These are phyloP conservation scores for Aspergillus olivimuriae DNA, from an alignment of 495 filamentous ascomycete species.

Conservation along the genomic window DNA sequence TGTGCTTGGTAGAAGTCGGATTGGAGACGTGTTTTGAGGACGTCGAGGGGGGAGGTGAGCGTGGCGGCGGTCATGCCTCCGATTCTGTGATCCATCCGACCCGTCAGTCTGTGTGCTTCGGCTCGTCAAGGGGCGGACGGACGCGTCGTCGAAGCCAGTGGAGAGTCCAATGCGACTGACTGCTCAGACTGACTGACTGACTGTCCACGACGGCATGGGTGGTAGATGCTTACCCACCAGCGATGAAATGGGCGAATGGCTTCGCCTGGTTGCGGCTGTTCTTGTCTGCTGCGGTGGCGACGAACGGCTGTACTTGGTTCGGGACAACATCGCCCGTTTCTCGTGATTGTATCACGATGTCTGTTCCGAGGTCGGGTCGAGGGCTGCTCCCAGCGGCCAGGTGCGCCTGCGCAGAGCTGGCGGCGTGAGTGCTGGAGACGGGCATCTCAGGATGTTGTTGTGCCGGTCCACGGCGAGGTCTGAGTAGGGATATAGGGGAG, in stretches of 20 bases:
- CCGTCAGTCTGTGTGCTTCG: no score
- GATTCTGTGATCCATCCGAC: no score
- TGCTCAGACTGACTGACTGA: no score
- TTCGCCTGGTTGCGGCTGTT: slow-evolving; percentile 59
- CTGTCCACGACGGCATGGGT: no score
- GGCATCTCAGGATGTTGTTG: no score
- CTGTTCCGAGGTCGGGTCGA: slow-evolving; percentile 5
- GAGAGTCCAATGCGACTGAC: no score
- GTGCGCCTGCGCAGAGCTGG: slow-evolving; percentile 26
- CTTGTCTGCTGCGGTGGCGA: slow-evolving; percentile 12
- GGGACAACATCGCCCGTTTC: slow-evolving; percentile 56
- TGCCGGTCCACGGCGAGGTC: no score
- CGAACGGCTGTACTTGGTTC: slow-evolving; percentile 26
- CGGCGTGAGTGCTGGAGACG: slow-evolving; percentile 13
- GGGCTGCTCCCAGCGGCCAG: slow-evolving; percentile 10
- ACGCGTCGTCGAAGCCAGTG: no score
- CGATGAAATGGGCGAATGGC: slow-evolving; percentile 84
- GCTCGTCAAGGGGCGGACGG: no score
- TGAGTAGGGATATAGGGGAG: background rate
- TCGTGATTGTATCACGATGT: slow-evolving; percentile 41
- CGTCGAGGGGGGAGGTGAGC: slow-evolving; percentile 83
- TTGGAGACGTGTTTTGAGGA: slow-evolving; percentile 84
- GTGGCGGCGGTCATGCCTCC: slow-evolving; percentile 84
- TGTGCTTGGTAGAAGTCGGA: slow-evolving; percentile 84
- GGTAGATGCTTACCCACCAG: slow-evolving; percentile 61